phyloP scores from a whole-genome alignment of 1,284 basidiomycete species.

The Moniliella sp. region DNA sequence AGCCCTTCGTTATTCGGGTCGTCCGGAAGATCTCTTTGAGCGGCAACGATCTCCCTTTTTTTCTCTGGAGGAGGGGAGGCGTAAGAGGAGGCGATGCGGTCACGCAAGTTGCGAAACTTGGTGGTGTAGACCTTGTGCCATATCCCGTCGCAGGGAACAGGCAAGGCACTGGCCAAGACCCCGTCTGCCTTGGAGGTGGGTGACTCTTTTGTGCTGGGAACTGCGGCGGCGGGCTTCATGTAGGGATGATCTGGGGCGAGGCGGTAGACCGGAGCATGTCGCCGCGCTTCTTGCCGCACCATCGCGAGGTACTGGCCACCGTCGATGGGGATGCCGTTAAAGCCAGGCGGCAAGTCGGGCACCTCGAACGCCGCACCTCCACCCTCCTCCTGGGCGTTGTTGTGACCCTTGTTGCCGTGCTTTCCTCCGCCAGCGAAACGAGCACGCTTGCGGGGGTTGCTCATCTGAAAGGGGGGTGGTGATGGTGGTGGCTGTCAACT shows the following conservation, averaged over 20 bases:
- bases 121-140: not conserved
- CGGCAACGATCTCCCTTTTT: too few species aligned
- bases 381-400: not conserved
- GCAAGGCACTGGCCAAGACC: not conserved
- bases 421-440: too few species aligned
- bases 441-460: too few species aligned
- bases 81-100: not conserved
- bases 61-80: too few species aligned
- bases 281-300: not conserved
- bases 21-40: not conserved
- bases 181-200: not conserved
- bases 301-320: not conserved
- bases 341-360: not conserved
- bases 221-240: not conserved
- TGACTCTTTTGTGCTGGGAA: not conserved
- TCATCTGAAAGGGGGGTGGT: too few species aligned
- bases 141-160: not conserved
- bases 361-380: not conserved
- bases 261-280: not conserved
- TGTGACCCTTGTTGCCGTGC: too few species aligned
- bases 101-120: not conserved
- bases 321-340: not conserved
- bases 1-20: not conserved
- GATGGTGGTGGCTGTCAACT: too few species aligned
- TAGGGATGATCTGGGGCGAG: not conserved